phyloP scores from a whole-genome alignment of 257 asterid genomes.

The Solanum acaule region DNA sequence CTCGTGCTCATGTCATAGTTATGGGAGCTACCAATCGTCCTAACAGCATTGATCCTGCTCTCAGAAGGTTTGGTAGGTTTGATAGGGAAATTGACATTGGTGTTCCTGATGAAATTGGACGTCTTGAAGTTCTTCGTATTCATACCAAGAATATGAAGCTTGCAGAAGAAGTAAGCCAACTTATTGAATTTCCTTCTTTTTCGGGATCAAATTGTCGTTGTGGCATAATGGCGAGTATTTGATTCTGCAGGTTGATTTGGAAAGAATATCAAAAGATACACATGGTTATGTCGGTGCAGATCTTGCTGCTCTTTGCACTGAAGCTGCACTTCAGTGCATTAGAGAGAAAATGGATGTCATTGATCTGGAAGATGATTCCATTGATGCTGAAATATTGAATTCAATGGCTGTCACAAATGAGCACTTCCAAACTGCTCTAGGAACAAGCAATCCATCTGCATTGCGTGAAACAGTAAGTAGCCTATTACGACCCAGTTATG shows the following conservation, averaged over 20 bases:
- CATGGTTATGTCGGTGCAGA: constrained; percentile 58
- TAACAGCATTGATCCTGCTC: constrained; percentile 53
- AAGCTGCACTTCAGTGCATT: constrained; percentile 59
- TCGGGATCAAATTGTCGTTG: background rate
- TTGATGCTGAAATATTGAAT: constrained; percentile 52
- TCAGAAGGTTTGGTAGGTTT: constrained; percentile 55
- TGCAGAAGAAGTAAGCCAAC: constrained; percentile 33
- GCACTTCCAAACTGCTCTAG: constrained; percentile 50
- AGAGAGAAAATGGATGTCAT: constrained; percentile 60
- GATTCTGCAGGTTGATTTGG: constrained; percentile 41
- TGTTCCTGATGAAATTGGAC: constrained; percentile 60
- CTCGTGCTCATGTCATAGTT: constrained; percentile 49
- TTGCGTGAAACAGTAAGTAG: constrained; percentile 43
- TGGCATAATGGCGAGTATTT: background rate
- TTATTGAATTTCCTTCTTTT: background rate
- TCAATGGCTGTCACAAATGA: constrained; percentile 56
- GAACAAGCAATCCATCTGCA: constrained; percentile 57
- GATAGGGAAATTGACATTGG: constrained; percentile 62
- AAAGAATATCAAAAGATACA: constrained; percentile 38
- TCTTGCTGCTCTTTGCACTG: constrained; percentile 57
- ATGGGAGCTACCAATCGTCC: constrained; percentile 61
- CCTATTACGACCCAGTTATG: background rate
- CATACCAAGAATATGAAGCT: constrained; percentile 62
- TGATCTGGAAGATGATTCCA: constrained; percentile 48
- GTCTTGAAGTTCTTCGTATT: constrained; percentile 55